A percentile compares a stretch with the other conserved stretches of the same genome.
Conservation (phyloP, 1,139 yeast genomes). For the Saccharomycopsis hybrid region DNA sequence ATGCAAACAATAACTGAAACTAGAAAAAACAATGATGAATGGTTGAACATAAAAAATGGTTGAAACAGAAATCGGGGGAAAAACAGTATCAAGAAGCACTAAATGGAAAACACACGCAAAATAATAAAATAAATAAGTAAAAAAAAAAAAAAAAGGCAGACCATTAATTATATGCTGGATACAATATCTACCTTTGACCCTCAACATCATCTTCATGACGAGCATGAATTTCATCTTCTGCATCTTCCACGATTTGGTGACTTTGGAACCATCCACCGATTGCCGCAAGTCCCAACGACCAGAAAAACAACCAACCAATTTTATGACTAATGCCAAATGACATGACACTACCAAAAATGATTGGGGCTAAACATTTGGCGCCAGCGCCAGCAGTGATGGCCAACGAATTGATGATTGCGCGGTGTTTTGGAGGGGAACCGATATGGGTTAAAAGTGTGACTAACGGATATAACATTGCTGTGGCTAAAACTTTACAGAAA, state of each 20-base stretch:
- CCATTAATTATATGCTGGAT: background rate
- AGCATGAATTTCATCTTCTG: constrained; percentile 24
- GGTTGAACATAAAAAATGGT: background rate
- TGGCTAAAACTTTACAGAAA: constrained; percentile 30
- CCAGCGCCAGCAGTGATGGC: constrained; percentile 45
- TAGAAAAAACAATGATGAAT: background rate
- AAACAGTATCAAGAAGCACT: too few species aligned
- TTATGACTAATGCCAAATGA: constrained; percentile 39
- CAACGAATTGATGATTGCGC: constrained; percentile 46
- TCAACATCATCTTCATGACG: background rate
- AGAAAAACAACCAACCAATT: constrained; percentile 49
- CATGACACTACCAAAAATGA: constrained; percentile 53
- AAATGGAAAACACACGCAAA: too few species aligned
- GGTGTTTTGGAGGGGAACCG: constrained; percentile 40
- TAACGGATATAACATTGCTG: constrained; percentile 38
- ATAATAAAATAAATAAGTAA: too few species aligned
- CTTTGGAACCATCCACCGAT: constrained; percentile 28
- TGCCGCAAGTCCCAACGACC: constrained; percentile 33
- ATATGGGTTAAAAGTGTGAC: constrained; percentile 40
- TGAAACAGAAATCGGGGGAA: too few species aligned
- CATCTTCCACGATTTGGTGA: constrained; percentile 32
- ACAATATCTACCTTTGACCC: background rate
- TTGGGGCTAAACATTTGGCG: constrained; percentile 55
- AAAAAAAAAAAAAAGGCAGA: too few species aligned
- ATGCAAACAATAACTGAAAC: background rate